Percentiles rank a stretch among this genome's conserved stretches.
phyloP scores from a whole-genome alignment of 2,329 filamentous ascomycete genomes.

The Hymenoscyphus scutula region DNA sequence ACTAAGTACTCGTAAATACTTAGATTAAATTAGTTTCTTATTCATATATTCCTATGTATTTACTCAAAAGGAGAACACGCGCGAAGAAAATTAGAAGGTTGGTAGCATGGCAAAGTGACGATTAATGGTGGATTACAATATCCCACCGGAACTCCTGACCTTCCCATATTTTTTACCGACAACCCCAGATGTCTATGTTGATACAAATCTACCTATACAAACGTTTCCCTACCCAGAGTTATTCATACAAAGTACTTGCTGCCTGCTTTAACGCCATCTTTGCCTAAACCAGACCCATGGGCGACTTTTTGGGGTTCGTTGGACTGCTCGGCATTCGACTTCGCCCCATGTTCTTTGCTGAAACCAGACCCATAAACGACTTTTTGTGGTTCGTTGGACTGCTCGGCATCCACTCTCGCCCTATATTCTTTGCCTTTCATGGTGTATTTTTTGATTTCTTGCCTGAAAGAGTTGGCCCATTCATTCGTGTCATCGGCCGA shows the following conservation, averaged over 20 bases:
- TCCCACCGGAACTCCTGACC: not conserved
- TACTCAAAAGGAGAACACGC: too few species aligned
- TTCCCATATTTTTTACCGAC: not conserved
- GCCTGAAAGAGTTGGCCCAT: conserved; percentile 32
- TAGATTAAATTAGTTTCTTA: too few species aligned
- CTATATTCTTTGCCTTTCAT: conserved; percentile 59
- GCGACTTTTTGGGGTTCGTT: conserved; percentile 35
- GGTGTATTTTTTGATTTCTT: conserved; percentile 46
- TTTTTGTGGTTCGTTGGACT: conserved; percentile 42
- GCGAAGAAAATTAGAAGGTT: too few species aligned
- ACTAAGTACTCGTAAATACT: too few species aligned
- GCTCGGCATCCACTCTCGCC: conserved; percentile 49
- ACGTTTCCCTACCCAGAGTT: not conserved
- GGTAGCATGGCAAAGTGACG: not conserved
- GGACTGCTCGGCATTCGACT: conserved; percentile 52
- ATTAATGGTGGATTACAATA: not conserved
- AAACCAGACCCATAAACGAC: not conserved
- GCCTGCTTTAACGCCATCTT: too few species aligned
- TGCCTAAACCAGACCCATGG: not conserved
- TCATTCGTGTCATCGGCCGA: conserved; percentile 17
- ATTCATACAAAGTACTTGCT: not conserved
- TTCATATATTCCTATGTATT: too few species aligned
- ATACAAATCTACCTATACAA: conserved; percentile 1
- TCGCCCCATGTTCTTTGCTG: conserved; percentile 47
- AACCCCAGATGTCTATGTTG: not conserved